A percentile compares a stretch with the other conserved stretches of the same genome.
phyloP scores from a whole-genome alignment of 2,329 filamentous ascomycete species.

The Scedosporium dehoogii region DNA sequence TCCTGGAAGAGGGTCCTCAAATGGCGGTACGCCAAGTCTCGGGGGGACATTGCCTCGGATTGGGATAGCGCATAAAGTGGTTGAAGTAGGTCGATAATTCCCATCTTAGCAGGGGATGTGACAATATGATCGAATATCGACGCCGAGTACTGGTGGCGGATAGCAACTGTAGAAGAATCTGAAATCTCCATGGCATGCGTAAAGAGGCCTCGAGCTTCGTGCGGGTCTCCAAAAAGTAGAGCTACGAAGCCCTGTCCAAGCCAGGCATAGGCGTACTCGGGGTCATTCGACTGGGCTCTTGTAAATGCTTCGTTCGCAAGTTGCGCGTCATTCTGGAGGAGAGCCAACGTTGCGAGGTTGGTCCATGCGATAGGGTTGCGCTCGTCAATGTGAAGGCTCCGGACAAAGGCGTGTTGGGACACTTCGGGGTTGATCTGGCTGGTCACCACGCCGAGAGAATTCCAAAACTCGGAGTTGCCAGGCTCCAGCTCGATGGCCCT shows the following conservation, averaged over 20 bases:
- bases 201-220: conserved; percentile 76
- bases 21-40: conserved; percentile 64
- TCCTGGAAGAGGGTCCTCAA: conserved; percentile 75
- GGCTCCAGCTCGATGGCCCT: conserved; percentile 90
- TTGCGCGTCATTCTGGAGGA: conserved; percentile 72
- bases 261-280: conserved; percentile 90
- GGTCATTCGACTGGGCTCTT: conserved; percentile 84
- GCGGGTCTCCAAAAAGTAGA: conserved; percentile 59
- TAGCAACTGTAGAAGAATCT: conserved; percentile 61
- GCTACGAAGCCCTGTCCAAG: conserved; percentile 85
- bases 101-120: conserved; percentile 38
- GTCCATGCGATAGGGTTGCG: conserved; percentile 78
- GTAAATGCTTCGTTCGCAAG: conserved; percentile 89
- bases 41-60: conserved; percentile 59
- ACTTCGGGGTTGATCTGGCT: conserved; percentile 77
- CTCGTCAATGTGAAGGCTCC: conserved; percentile 89
- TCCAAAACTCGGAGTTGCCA: conserved; percentile 95
- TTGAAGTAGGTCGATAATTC: conserved; percentile 60
- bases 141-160: conserved; percentile 68
- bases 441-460: conserved; percentile 84
- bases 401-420: conserved; percentile 84
- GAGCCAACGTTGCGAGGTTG: conserved; percentile 77
- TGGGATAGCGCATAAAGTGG: conserved; percentile 85
- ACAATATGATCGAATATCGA: conserved; percentile 77
- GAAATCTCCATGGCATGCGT: conserved; percentile 92